phyloP scores from a whole-genome alignment of 2,329 filamentous ascomycete species.

The Fusarium sp. region DNA sequence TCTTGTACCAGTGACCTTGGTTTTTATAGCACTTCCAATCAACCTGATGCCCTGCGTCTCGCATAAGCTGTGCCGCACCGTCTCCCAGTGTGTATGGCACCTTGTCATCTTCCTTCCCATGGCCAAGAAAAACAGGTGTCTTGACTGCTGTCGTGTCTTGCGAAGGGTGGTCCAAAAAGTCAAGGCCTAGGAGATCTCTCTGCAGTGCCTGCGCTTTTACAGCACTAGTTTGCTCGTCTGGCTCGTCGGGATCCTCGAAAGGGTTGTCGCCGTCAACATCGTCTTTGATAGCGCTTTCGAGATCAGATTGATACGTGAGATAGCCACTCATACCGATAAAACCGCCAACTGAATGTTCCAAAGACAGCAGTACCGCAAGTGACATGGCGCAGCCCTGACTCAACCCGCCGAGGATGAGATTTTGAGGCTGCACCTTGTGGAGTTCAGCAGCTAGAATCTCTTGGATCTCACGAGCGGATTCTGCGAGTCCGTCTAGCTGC shows the following conservation, averaged over 20 bases:
- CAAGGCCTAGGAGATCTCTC: conserved; percentile 50
- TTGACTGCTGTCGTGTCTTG: conserved; percentile 27
- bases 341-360: conserved; percentile 56
- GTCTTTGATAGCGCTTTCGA: conserved; percentile 49
- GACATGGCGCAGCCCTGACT: conserved; percentile 68
- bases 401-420: conserved; percentile 65
- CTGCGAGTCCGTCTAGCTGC: conserved; percentile 62
- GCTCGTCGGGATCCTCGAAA: conserved; percentile 41
- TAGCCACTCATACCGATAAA: conserved; percentile 66
- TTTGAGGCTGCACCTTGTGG: conserved; percentile 49
- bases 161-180: conserved; percentile 43
- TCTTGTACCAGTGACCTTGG: conserved; percentile 65
- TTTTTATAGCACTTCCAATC: conserved; percentile 53
- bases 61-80: conserved; percentile 48
- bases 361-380: conserved; percentile 59
- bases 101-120: conserved; percentile 59
- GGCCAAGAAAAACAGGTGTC: conserved; percentile 62
- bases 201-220: conserved; percentile 51
- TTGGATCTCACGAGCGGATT: conserved; percentile 57
- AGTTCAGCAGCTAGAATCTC: conserved; percentile 55
- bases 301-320: conserved; percentile 58
- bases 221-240: conserved; percentile 17
- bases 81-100: conserved; percentile 54
- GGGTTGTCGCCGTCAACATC: conserved; percentile 44
- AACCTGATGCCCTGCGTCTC: conserved; percentile 50